Evolutionary conservation across 176 grass and related monocot genomes (phyloP), one percentile per base, ranked within the genome.

Genomic region (Avena insularis): DNA sequence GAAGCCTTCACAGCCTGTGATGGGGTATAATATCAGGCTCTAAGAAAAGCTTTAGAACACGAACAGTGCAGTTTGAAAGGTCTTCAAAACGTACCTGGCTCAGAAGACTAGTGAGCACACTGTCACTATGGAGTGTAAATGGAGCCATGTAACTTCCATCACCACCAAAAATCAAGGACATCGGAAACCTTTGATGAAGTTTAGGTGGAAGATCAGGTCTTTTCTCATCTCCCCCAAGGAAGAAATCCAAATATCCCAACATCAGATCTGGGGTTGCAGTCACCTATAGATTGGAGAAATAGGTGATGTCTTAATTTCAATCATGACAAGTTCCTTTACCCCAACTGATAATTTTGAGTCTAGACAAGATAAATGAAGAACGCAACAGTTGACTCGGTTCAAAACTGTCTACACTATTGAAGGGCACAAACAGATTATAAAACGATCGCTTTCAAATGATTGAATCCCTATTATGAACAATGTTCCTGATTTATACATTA

Each of bases 101-200:
- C 97, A 99, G 90, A 65, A 99, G 94, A 87, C 97, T 99, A 78
- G 97, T 95, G 80, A 99, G 91, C 69, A 99, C 94, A 95, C 89
- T 99, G 69, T 99, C 97, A 85, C 97, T 95, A 85, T 97, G 94
- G 64, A 97, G 91, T 51, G 92, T 93, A 91, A 97, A 97, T 45
- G 97, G 97, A 88, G 97, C 92, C 97, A 99, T 97, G 90, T 99
- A 99, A 90, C 92, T 92, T 89, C 94, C 97, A 84, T 99, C 91
- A 10, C 97, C 97, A 71, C 97, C 97, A 92, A 99, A 99, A 53
- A 96, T 90, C 64, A 97, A 90, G 50, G 90, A 90, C 89, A 99
- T 90, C 38, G 97, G 97, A 89, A 99, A 92, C 82, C 97, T 97
- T 87, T 99, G 94, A 82, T 84, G 92, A 79, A 99, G 94, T 80